Conservation (phyloP, 1,139 yeast genomes). For the Protomyces macrosporus region DNA sequence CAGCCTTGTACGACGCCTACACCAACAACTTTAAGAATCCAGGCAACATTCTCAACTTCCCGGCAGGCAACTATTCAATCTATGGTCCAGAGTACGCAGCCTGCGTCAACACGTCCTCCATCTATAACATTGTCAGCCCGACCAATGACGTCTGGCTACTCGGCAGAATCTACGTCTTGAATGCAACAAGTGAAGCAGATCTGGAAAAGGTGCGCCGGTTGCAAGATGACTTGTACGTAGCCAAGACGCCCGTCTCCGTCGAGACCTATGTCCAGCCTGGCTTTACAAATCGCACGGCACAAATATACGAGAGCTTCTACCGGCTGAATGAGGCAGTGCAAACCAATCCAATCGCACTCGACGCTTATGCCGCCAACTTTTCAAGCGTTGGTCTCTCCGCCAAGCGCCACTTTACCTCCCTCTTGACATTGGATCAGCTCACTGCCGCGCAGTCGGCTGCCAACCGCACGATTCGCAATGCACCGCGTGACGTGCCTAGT, state of each 20-base stretch:
- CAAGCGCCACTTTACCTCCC: background rate
- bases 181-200: background rate
- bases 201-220: background rate
- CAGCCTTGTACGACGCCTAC: conserved; percentile 1
- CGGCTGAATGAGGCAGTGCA: background rate
- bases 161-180: background rate
- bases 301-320: background rate
- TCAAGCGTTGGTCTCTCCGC: background rate
- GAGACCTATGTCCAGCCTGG: background rate
- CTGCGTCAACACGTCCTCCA: background rate
- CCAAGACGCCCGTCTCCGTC: background rate
- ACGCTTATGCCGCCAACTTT: background rate
- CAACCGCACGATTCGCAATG: background rate
- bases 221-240: background rate
- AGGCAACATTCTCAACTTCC: background rate
- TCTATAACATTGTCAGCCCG: background rate
- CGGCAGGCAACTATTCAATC: background rate
- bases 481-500: background rate
- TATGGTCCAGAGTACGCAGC: background rate
- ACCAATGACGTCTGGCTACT: conserved; percentile 2
- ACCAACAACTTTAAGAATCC: background rate
- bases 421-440: background rate
- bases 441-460: background rate
- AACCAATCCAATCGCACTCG: background rate
- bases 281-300: background rate